Evolutionary conservation across 805 yeast species (phyloP).

Genomic region (Komagataella pastoris): DNA sequence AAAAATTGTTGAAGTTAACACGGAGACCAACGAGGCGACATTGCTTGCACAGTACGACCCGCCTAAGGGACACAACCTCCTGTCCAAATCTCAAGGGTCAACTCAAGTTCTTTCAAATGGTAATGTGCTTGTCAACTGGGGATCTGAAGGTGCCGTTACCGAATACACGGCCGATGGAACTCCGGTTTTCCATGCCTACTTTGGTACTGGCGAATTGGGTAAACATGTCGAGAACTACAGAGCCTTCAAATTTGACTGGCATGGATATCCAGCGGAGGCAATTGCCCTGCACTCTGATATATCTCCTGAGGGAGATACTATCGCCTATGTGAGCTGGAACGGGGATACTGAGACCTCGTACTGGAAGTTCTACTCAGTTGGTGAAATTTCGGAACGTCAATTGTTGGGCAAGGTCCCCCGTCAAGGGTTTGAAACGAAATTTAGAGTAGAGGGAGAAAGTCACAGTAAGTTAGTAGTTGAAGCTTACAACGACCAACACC

Average conservation of each 20-base stretch:
- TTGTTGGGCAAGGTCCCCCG: not conserved
- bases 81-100: constrained; percentile 19
- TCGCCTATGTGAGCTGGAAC: constrained; percentile 21
- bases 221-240: constrained; percentile 19
- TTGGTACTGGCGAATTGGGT: constrained; percentile 17
- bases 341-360: constrained; percentile 20
- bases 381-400: not conserved
- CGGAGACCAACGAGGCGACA: constrained; percentile 14
- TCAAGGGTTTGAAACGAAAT: too few relatives aligned
- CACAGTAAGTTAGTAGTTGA: too few relatives aligned
- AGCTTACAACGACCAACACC: too few relatives aligned
- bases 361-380: constrained; percentile 16
- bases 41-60: constrained; percentile 13
- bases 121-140: constrained; percentile 23
- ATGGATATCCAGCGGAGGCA: constrained; percentile 19
- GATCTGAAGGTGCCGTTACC: constrained; percentile 23
- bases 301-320: constrained; percentile 7
- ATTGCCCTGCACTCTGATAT: constrained; percentile 13
- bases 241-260: constrained; percentile 22
- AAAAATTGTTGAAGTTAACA: constrained; percentile 20
- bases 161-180: constrained; percentile 17
- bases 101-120: constrained; percentile 20
- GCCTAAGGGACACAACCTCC: constrained; percentile 9
- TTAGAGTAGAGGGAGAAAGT: too few relatives aligned
- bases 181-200: constrained; percentile 18